Conservation (phyloP, 805 yeast genomes). For the Ogataea minuta region DNA sequence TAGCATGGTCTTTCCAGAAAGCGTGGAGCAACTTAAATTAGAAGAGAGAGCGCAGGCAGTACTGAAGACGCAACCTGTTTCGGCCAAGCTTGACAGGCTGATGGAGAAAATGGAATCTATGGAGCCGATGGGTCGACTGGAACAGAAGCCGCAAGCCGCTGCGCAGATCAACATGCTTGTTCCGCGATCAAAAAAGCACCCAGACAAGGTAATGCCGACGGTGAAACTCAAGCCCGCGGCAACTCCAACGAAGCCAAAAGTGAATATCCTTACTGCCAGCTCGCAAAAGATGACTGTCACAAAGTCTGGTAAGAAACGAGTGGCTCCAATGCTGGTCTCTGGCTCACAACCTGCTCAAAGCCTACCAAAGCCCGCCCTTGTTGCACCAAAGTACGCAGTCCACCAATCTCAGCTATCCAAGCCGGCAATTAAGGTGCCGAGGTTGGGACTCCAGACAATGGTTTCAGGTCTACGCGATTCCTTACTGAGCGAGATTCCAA, state of each 20-base stretch:
- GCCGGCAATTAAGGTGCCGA: conserved; percentile 54
- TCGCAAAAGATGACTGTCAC: conserved; percentile 58
- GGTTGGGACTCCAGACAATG: conserved; percentile 61
- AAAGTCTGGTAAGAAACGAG: conserved; percentile 74
- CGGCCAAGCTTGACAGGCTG: conserved; percentile 39
- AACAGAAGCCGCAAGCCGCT: conserved; percentile 3
- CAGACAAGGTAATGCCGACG: conserved; percentile 26
- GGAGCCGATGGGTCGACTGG: conserved; percentile 5
- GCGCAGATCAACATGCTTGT: conserved; percentile 26
- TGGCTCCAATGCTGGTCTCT: conserved; percentile 67
- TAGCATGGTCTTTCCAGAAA: conserved; percentile 80
- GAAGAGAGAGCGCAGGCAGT: conserved; percentile 56
- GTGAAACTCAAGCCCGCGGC: conserved; percentile 3
- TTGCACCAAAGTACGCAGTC: conserved; percentile 27
- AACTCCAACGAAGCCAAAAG: conserved; percentile 6
- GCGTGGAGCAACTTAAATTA: conserved; percentile 69
- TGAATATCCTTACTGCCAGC: conserved; percentile 19
- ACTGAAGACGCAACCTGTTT: conserved; percentile 16
- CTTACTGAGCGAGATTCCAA: conserved; percentile 28
- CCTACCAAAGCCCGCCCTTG: conserved; percentile 1
- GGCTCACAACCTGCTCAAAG: conserved; percentile 16
- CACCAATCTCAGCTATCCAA: conserved; percentile 35
- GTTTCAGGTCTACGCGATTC: conserved; percentile 55
- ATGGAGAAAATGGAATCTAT: conserved; percentile 28
- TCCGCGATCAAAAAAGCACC: conserved; percentile 34